phyloP scores from a whole-genome alignment of 768 basidiomycete genomes.

The Agrocybe praecox region DNA sequence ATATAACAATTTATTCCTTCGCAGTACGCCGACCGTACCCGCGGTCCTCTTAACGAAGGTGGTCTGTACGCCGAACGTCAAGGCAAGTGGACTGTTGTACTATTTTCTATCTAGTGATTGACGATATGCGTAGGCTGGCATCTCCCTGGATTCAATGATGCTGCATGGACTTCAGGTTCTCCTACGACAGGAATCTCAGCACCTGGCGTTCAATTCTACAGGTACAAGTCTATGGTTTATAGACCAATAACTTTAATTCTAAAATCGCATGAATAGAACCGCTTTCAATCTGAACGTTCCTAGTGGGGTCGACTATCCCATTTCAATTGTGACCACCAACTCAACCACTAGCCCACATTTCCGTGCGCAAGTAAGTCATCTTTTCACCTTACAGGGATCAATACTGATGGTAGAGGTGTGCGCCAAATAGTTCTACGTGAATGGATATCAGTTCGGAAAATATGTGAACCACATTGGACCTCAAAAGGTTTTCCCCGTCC shows the following conservation, averaged over 20 bases:
- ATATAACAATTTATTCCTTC: background rate
- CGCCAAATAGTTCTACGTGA: slow-evolving; percentile 37
- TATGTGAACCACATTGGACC: slow-evolving; percentile 48
- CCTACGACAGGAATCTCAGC: slow-evolving; percentile 42
- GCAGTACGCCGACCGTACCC: slow-evolving; percentile 47
- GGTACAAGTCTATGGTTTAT: slow-evolving; percentile 24
- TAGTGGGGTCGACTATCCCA: slow-evolving; percentile 48
- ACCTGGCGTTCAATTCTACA: slow-evolving; percentile 52
- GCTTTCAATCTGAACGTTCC: slow-evolving; percentile 48
- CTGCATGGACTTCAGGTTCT: slow-evolving; percentile 41
- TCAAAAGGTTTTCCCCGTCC: slow-evolving; percentile 42
- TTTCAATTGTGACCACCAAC: slow-evolving; percentile 46
- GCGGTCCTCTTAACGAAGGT: slow-evolving; percentile 64
- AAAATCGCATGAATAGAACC: slow-evolving; percentile 27
- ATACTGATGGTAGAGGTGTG: background rate
- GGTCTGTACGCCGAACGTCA: slow-evolving; percentile 58
- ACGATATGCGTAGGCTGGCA: slow-evolving; percentile 45
- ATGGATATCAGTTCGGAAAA: slow-evolving; percentile 48
- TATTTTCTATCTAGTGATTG: background rate
- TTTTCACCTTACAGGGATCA: background rate
- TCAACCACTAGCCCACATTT: slow-evolving; percentile 45
- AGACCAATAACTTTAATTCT: background rate
- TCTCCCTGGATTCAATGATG: slow-evolving; percentile 56
- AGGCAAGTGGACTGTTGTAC: slow-evolving; percentile 24
- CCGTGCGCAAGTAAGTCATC: slow-evolving; percentile 36